These are phyloP conservation scores for Meira miltonrushii DNA, from an alignment of 1,284 basidiomycete species.

Conservation along the genomic window DNA sequence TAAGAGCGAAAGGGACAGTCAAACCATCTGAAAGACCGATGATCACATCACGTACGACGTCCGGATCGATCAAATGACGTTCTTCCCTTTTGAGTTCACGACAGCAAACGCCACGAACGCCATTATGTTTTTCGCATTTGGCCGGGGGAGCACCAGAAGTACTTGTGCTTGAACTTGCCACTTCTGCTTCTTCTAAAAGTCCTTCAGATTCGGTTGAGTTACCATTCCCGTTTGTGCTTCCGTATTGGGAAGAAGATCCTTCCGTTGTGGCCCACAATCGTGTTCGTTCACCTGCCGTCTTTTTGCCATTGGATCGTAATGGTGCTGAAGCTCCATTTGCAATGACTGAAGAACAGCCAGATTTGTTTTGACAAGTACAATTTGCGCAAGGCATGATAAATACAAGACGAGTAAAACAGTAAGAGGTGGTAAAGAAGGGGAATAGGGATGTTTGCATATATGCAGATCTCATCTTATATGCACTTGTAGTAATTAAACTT, in stretches of 20 bases:
- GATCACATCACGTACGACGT: constrained; percentile 72
- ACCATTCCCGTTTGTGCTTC: neutral
- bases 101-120: constrained; percentile 60
- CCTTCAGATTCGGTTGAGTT: neutral
- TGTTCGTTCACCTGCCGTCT: neutral
- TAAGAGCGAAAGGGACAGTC: constrained; percentile 62
- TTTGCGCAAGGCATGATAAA: constrained; percentile 4
- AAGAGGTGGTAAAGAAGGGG: no score
- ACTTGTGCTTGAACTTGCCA: neutral
- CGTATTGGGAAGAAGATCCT: constrained; percentile 5
- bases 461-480: no score
- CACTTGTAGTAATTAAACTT: no score
- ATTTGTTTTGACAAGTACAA: neutral
- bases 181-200: neutral
- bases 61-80: constrained; percentile 62
- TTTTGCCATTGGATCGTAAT: neutral
- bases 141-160: neutral
- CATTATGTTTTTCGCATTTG: constrained; percentile 19
- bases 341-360: constrained; percentile 4
- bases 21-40: constrained; percentile 95
- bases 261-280: neutral
- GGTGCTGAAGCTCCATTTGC: constrained; percentile 1
- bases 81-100: constrained; percentile 76
- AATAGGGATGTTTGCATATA: no score
- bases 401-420: no score